Conservation (phyloP, 2,329 filamentous ascomycete species). For the Fusarium sp. region DNA sequence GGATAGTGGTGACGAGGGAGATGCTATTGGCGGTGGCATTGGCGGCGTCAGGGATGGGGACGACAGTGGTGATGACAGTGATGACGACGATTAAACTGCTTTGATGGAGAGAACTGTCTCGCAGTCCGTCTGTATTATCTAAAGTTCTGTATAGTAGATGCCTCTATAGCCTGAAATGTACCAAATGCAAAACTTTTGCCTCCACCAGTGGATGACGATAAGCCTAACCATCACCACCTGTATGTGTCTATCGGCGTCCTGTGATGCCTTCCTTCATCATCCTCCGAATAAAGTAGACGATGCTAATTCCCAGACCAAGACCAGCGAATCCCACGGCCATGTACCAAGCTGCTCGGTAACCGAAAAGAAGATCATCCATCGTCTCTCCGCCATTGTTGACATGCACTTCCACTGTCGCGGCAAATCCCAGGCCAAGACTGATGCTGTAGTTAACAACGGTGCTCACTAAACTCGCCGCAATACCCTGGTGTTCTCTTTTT, state of each 20-base stretch:
- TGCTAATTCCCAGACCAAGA: slow-evolving; percentile 17
- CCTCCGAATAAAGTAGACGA: slow-evolving; percentile 28
- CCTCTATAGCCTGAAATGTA: background rate
- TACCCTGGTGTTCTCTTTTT: slow-evolving; percentile 58
- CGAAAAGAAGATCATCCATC: slow-evolving; percentile 11
- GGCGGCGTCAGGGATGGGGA: background rate
- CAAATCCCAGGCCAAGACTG: slow-evolving; percentile 73
- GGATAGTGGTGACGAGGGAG: slow-evolving; percentile 3
- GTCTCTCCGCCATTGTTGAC: slow-evolving; percentile 43
- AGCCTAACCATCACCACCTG: background rate
- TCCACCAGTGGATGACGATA: background rate
- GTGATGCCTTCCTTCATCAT: slow-evolving; percentile 10
- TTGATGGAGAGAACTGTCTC: background rate
- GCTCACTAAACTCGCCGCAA: slow-evolving; percentile 66
- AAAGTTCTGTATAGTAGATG: background rate
- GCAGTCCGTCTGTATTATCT: background rate
- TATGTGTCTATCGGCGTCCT: background rate
- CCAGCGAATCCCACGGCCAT: slow-evolving; percentile 31
- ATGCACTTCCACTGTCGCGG: slow-evolving; percentile 69
- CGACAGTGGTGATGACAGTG: background rate
- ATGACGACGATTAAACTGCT: background rate
- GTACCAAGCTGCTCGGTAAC: slow-evolving; percentile 25
- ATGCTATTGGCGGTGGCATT: background rate
- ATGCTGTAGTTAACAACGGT: slow-evolving; percentile 78
- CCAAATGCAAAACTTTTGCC: background rate